Percentiles rank a stretch among this genome's conserved stretches.
Conservation (phyloP, 2,329 filamentous ascomycete species). For the Colletotrichum tabaci region DNA sequence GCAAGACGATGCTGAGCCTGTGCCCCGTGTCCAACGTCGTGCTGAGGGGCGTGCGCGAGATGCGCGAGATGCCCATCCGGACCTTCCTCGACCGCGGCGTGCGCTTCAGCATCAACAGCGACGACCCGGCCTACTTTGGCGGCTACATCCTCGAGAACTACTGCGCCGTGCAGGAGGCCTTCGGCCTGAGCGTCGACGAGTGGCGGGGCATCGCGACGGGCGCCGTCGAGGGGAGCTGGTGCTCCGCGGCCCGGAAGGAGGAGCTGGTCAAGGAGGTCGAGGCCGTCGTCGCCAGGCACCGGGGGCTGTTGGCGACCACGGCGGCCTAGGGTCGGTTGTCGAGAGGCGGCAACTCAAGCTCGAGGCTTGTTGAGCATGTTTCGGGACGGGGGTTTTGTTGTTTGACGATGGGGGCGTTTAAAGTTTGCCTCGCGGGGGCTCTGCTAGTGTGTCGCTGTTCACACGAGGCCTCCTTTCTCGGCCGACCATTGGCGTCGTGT, state of each 20-base stretch:
- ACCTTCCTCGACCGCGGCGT: constrained; percentile 75
- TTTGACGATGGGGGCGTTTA: neutral
- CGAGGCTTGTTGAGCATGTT: neutral
- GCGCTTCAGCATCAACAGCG: constrained; percentile 80
- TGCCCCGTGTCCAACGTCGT: constrained; percentile 52
- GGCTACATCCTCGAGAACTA: constrained; percentile 84
- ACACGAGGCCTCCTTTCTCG: neutral
- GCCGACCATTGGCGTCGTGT: neutral
- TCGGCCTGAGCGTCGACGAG: constrained; percentile 73
- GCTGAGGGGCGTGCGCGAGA: constrained; percentile 33
- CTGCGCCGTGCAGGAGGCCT: constrained; percentile 81
- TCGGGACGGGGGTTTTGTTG: neutral
- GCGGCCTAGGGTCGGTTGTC: neutral
- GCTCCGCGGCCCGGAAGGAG: constrained; percentile 70
- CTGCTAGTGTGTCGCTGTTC: neutral
- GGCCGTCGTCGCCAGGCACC: constrained; percentile 26
- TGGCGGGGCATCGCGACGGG: constrained; percentile 76
- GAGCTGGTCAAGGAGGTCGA: constrained; percentile 66
- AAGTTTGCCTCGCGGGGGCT: too few species aligned
- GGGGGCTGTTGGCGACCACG: neutral
- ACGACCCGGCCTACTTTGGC: constrained; percentile 83
- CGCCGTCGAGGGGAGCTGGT: constrained; percentile 78
- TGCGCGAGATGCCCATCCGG: constrained; percentile 67
- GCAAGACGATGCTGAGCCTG: constrained; percentile 64
- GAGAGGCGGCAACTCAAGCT: neutral